A percentile compares a stretch with the other conserved stretches of the same genome.
Conservation (phyloP, 2,329 filamentous ascomycete genomes). For the Pseudohalonectria lignicola region DNA sequence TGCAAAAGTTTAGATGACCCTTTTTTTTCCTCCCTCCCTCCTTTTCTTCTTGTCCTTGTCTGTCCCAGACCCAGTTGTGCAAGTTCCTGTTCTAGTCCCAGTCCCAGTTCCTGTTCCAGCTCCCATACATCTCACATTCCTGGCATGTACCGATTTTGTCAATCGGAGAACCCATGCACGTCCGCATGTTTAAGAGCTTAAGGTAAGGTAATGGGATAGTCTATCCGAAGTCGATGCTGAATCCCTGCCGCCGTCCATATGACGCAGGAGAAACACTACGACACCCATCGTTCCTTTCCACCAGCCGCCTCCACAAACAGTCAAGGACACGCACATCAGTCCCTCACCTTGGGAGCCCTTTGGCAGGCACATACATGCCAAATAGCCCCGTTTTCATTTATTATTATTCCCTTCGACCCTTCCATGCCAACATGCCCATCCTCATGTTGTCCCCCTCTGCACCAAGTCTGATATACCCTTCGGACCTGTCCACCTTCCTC, state of each 20-base stretch:
- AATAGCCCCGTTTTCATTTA: slow-evolving; percentile 18
- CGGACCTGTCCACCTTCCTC: slow-evolving; percentile 9
- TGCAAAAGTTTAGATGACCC: neutral
- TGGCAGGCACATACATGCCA: slow-evolving; percentile 17
- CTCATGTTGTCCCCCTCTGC: neutral
- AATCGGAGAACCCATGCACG: no score
- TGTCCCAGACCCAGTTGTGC: slow-evolving; percentile 11
- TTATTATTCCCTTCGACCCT: slow-evolving; percentile 17
- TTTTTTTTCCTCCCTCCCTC: neutral
- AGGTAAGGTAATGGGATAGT: neutral
- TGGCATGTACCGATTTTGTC: neutral
- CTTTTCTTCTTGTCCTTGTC: slow-evolving; percentile 6
- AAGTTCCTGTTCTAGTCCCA: no score
- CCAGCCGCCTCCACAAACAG: slow-evolving; percentile 15
- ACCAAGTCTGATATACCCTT: slow-evolving; percentile 2
- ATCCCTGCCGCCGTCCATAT: slow-evolving; percentile 19
- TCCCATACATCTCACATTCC: neutral
- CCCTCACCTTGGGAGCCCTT: no score
- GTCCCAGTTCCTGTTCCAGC: no score
- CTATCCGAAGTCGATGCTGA: slow-evolving; percentile 6
- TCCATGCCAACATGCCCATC: slow-evolving; percentile 11
- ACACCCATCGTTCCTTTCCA: slow-evolving; percentile 12
- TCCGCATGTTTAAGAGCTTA: no score
- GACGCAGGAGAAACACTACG: slow-evolving; percentile 16
- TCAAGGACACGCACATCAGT: no score